These are phyloP conservation scores for Sporothrix brunneoviolacea DNA, from an alignment of 2,329 filamentous ascomycete species.

Conservation along the genomic window DNA sequence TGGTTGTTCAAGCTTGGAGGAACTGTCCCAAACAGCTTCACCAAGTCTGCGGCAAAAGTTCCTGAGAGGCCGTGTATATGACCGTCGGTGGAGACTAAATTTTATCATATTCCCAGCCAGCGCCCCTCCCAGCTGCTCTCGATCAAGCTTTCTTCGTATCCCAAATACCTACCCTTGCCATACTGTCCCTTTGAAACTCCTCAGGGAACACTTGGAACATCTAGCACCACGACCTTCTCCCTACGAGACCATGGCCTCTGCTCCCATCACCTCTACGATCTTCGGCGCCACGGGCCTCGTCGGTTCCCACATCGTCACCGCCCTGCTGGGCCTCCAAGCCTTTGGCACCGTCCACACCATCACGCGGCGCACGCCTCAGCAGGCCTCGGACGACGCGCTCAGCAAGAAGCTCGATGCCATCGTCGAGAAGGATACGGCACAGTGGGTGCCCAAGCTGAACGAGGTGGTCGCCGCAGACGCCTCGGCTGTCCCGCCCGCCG, in stretches of 20 bases:
- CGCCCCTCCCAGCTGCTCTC: too few species aligned
- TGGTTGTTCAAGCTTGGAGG: too few species aligned
- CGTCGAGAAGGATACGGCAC: conserved; percentile 58
- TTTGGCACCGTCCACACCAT: conserved; percentile 55
- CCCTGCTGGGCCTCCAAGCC: conserved; percentile 48
- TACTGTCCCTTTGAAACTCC: too few species aligned
- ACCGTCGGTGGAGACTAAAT: too few species aligned
- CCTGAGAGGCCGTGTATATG: too few species aligned
- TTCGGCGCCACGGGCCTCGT: conserved; percentile 61
- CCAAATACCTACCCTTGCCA: too few species aligned
- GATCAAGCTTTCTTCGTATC: too few species aligned
- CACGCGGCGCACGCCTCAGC: conserved; percentile 56
- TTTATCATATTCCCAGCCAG: too few species aligned
- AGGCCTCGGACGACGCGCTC: conserved; percentile 47
- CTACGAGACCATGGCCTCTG: conserved; percentile 7
- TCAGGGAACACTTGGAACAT: too few species aligned
- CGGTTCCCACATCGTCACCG: conserved; percentile 67
- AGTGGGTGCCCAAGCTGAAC: conserved; percentile 59
- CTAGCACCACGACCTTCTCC: too few species aligned
- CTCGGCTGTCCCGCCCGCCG: conserved; percentile 44
- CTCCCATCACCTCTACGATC: conserved; percentile 31
- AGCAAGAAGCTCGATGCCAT: conserved; percentile 59
- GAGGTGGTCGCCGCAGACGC: conserved; percentile 28
- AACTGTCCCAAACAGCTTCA: too few species aligned
- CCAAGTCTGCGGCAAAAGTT: too few species aligned